These are phyloP conservation scores for Dactylorhiza incarnata DNA, from an alignment of 106 monocot genomes.

Conservation along the genomic window DNA sequence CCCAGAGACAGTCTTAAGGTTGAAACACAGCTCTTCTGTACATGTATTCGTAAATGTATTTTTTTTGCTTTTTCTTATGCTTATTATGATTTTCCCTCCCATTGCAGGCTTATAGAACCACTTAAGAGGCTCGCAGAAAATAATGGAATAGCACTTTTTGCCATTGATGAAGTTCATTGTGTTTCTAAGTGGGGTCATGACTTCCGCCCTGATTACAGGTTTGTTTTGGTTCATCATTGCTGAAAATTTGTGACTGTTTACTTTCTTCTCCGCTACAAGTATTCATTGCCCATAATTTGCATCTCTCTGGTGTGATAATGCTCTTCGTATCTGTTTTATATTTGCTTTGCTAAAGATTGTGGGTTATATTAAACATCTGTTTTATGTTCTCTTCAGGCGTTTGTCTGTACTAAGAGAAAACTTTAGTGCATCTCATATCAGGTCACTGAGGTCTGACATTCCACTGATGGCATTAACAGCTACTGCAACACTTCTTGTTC, in stretches of 20 bases:
- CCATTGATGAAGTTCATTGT: constrained; percentile 98
- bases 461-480: constrained; percentile 97
- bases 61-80: not conserved
- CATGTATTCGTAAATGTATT: not conserved
- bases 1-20: constrained; percentile 92
- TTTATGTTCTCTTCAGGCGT: constrained; percentile 38
- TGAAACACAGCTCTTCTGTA: not conserved
- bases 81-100: constrained; percentile 6
- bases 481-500: constrained; percentile 82
- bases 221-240: constrained; percentile 10
- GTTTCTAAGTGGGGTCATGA: constrained; percentile 99
- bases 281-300: not conserved
- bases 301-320: not conserved
- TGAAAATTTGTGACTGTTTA: not conserved
- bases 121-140: constrained; percentile 75
- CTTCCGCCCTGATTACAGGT: constrained; percentile 98
- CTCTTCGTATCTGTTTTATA: not conserved
- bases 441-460: constrained; percentile 67
- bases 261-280: not conserved
- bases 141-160: constrained; percentile 91
- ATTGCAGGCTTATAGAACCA: constrained; percentile 70
- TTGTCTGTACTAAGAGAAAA: constrained; percentile 74
- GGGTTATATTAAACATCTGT: not conserved
- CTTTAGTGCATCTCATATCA: constrained; percentile 56
- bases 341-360: not conserved